These are phyloP conservation scores for Paracoccidioides lutzii DNA, from an alignment of 2,329 filamentous ascomycete genomes.

Conservation along the genomic window DNA sequence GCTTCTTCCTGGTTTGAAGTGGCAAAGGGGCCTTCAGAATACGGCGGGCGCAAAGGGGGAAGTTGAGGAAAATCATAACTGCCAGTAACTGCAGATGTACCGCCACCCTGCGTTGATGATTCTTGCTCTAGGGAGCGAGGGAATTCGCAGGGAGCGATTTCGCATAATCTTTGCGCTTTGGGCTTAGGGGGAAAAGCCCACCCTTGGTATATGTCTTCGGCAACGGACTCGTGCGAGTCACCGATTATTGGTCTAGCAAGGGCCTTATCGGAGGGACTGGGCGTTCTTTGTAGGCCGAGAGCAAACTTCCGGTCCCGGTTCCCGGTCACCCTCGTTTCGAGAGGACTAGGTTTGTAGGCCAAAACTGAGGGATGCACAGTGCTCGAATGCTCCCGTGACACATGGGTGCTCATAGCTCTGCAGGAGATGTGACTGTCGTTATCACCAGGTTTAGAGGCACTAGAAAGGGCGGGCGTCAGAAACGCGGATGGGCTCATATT, in stretches of 20 bases:
- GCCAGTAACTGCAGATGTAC: neutral
- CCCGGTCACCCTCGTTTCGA: neutral
- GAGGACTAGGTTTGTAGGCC: neutral
- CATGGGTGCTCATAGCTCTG: neutral
- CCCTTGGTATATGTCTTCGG: neutral
- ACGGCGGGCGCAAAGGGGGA: neutral
- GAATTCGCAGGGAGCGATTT: neutral
- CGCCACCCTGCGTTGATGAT: neutral
- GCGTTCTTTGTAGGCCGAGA: constrained; percentile 11
- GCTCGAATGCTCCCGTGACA: neutral
- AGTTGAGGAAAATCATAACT: neutral
- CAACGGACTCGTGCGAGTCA: neutral
- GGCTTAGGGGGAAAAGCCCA: neutral
- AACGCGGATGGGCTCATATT: neutral
- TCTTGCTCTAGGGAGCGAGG: neutral
- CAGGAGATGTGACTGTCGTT: neutral
- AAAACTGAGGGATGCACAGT: neutral
- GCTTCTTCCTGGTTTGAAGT: neutral
- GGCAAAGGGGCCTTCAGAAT: neutral
- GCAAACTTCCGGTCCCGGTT: neutral
- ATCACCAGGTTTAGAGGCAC: neutral
- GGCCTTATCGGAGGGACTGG: constrained; percentile 29
- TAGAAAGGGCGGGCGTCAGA: neutral
- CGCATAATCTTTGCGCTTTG: neutral
- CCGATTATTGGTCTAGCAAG: constrained; percentile 20